These are phyloP conservation scores for Lasiodiplodia theobromae DNA, from an alignment of 2,329 filamentous ascomycete genomes.

Conservation along the genomic window DNA sequence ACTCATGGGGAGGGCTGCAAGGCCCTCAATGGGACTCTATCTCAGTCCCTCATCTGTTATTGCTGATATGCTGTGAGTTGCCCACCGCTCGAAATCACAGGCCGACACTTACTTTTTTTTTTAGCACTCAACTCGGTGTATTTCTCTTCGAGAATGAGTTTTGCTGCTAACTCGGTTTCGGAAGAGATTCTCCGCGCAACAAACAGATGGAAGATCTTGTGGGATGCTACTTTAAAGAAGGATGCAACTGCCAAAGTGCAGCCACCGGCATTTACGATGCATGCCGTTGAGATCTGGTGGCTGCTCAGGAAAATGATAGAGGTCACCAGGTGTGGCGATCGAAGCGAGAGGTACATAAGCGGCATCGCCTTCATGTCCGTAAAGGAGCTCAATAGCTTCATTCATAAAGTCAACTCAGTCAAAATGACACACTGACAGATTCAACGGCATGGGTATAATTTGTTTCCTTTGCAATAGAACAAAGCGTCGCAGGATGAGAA, in stretches of 20 bases:
- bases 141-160: background rate
- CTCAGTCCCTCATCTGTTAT: background rate
- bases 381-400: background rate
- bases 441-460: too few species aligned
- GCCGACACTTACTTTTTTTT: background rate
- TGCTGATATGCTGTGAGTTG: background rate
- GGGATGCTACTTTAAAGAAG: background rate
- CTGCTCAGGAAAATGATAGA: background rate
- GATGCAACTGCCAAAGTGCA: background rate
- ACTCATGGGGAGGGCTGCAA: background rate
- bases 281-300: background rate
- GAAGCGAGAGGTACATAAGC: background rate
- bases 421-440: too few species aligned
- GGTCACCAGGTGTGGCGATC: background rate
- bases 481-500: too few species aligned
- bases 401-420: background rate
- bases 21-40: background rate
- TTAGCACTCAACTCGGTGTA: background rate
- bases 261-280: background rate
- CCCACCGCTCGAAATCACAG: background rate
- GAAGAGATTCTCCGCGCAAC: background rate
- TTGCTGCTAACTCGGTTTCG: background rate
- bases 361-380: background rate
- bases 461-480: too few species aligned
- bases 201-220: background rate